phyloP scores from a whole-genome alignment of 768 basidiomycete genomes.

The Agrocybe pediades region DNA sequence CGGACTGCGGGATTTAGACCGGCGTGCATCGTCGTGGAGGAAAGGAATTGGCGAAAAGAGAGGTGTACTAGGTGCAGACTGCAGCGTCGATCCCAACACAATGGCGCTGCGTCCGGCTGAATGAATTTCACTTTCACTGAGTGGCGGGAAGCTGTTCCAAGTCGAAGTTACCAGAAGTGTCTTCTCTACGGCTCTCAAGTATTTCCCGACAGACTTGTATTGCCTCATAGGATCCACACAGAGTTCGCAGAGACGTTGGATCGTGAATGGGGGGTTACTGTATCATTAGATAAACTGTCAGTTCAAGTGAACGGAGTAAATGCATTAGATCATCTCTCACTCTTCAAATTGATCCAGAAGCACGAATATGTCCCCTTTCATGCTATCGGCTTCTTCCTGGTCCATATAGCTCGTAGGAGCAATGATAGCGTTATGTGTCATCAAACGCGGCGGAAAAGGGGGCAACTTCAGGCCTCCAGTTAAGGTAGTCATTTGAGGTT shows the following conservation, averaged over 20 bases:
- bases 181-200: constrained; percentile 84
- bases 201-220: constrained; percentile 83
- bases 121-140: constrained; percentile 38
- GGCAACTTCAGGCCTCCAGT: constrained; percentile 69
- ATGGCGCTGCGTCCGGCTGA: constrained; percentile 41
- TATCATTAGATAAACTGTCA: background rate
- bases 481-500: constrained; percentile 42
- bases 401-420: constrained; percentile 61
- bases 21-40: constrained; percentile 79
- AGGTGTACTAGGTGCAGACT: constrained; percentile 72
- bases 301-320: background rate
- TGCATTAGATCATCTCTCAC: constrained; percentile 40
- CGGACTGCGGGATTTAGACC: constrained; percentile 78
- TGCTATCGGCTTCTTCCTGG: constrained; percentile 57
- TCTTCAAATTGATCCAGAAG: constrained; percentile 77
- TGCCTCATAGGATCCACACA: constrained; percentile 66
- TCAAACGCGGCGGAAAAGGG: constrained; percentile 68
- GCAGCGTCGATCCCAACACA: constrained; percentile 45
- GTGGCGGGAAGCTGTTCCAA: constrained; percentile 67
- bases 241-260: constrained; percentile 87
- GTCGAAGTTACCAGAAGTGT: constrained; percentile 83
- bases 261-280: constrained; percentile 80
- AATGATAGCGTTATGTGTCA: constrained; percentile 49
- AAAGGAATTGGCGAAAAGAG: constrained; percentile 89
- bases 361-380: constrained; percentile 57